Base-by-base conservation (phyloP, 371 early-diverging fungal genomes). In the Catenaria anguillulae region DNA sequence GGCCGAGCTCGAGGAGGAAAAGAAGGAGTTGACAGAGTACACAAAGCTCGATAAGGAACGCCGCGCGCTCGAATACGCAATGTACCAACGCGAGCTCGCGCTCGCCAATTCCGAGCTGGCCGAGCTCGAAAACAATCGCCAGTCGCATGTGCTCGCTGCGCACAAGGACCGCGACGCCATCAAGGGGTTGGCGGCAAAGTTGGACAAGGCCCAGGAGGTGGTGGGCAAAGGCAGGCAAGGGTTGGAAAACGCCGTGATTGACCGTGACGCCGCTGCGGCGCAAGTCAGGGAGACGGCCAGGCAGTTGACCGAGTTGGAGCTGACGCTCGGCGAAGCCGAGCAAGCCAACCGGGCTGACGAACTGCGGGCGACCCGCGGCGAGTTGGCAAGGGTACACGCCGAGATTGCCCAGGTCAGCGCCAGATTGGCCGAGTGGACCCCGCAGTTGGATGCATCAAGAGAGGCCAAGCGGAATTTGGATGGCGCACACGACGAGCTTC, bases 1-100 rank as follows among this genome's bases (percentile, higher is more conserved):
- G 55, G 71, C 70, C 21, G 93, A 93, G 69, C 80, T 97, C 26
- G 93, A 98, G 65, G 81, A 86, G 31, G 99, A 97, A 70, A 95
- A 95, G 65, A 84, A 86, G 33, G 94, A 97, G 68, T 69, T 98
- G 50, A 80, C 84, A 58, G 75, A 89, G 66, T 96, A 80, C 69
- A 89, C 93, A 61, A 80, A 85, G 4, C 70, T 85, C 61, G 97
- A 98, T 66, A 77, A 83, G 42, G 88, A 93, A 60, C 80, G 93
- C 35, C 75, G 93, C 31, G 83, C 86, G 42, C 74, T 96, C 15
- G 95, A 96, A 66, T 95, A 96, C 71, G 85, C 92, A 15, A 87
- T 97, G 35, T 90, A 88, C 71, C 81, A 81, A 58, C 81, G 88
- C 3, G 95, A 98, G 72, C 89, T 88, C 63, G 71, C 77, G 19